Conservation (phyloP, 495 filamentous ascomycete genomes). For the Penicillium maclennaniae region DNA sequence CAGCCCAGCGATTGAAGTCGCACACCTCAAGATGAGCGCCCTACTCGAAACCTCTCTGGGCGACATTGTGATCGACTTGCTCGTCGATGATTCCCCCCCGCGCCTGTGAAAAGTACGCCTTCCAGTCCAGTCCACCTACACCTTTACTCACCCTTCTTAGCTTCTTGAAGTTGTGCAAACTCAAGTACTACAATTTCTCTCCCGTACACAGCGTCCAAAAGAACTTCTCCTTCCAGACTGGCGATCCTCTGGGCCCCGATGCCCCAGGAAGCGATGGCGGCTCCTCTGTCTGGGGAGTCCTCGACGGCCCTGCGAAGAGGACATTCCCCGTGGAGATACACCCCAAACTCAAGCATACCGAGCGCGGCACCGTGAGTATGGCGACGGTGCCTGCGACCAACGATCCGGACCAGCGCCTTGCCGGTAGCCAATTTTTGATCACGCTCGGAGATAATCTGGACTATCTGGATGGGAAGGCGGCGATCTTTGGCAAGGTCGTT, state of each 20-base stretch:
- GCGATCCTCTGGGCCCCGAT: conserved; percentile 84
- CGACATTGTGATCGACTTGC: conserved; percentile 88
- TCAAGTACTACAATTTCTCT: conserved; percentile 97
- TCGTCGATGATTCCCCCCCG: conserved; percentile 85
- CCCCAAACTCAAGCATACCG: conserved; percentile 77
- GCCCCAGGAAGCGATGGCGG: conserved; percentile 83
- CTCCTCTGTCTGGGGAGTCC: conserved; percentile 82
- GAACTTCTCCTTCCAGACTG: conserved; percentile 91
- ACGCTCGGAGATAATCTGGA: conserved; percentile 85
- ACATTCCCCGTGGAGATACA: conserved; percentile 82
- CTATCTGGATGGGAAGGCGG: conserved; percentile 82
- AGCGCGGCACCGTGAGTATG: conserved; percentile 91
- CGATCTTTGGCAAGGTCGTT: conserved; percentile 91
- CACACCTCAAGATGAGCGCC: conserved; percentile 62
- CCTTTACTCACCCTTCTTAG: conserved; percentile 41
- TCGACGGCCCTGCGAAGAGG: conserved; percentile 67
- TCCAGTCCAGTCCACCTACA: background rate
- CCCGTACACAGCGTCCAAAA: conserved; percentile 85
- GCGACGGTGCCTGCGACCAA: conserved; percentile 72
- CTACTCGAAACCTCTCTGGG: conserved; percentile 87
- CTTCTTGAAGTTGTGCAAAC: conserved; percentile 95
- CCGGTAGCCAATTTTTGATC: conserved; percentile 86
- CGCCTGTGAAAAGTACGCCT: conserved; percentile 78
- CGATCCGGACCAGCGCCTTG: conserved; percentile 76
- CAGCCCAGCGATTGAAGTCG: background rate